Evolutionary conservation across 2,329 filamentous ascomycete species (phyloP), one percentile per base, ranked within the genome.

Genomic region (Curvularia eragrostidis): DNA sequence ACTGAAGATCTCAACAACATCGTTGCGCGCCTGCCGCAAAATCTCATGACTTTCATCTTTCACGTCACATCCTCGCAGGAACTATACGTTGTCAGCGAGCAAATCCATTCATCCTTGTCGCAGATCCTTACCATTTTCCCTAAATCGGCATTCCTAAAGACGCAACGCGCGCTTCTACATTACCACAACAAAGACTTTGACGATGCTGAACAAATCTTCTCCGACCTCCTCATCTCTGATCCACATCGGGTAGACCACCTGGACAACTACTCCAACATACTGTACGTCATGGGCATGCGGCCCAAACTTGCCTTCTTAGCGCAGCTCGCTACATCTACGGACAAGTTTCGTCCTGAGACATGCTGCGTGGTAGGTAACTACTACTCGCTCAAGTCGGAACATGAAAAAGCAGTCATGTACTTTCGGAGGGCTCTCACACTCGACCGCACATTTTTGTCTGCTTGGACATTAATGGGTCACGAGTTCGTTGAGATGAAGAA

Each of bases 401-500:
- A 99, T 75, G 95, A 99, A 75, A 99, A 99, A 74, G 94, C 95
- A 0, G 93, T 99, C 52, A 93, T 97, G 79, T 98, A 98, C 78
- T 99, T 99, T 81, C 90, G 95, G 3, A 89, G 95, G 21, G 95
- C 95, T 0, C 80, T 99, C 19, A 96, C 92, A 0, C 83, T 99
- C 0, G 95, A 99, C 73, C 88, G 94, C 9, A 89, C 88, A 24
- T 99, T 95, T 74, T 84, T 97, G 15, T 96, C 93, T 0, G 95
- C 95, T 1, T 99, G 95, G 95, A 99, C 95, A 0, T 83, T 99
- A 1, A 98, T 99, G 94, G 95, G 95, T 1, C 95, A 99, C 76
- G 95, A 99, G 76, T 99, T 97, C 68, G 93, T 98, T 52, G 95
- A 99, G 77, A 88, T 99, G 78, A 99, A 98, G 73, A 99, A 99